Conservation (phyloP, 345 rosid species). For the Syzygium aromaticum region DNA sequence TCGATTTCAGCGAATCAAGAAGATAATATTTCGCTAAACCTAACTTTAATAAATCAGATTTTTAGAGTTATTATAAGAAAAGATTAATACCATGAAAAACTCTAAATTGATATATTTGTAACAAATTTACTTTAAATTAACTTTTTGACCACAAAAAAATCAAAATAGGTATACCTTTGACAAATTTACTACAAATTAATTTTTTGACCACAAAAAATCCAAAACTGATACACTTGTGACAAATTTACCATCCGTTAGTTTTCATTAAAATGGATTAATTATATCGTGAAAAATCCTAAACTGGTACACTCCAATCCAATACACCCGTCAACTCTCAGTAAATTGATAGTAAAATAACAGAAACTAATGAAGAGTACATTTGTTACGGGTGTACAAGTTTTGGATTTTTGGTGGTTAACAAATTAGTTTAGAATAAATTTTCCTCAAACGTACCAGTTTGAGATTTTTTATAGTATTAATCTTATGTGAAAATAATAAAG, state of each 20-base stretch:
- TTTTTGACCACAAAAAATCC: too few species aligned
- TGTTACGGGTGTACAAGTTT: too few species aligned
- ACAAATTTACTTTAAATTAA: background rate
- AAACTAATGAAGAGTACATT: fast-evolving
- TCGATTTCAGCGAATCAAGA: background rate
- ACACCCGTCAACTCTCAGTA: too few species aligned
- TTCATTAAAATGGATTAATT: fast-evolving
- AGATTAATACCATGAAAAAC: fast-evolving
- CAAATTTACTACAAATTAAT: too few species aligned
- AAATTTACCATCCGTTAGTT: fast-evolving
- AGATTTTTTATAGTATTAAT: too few species aligned
- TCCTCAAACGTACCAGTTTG: too few species aligned
- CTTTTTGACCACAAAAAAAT: too few species aligned
- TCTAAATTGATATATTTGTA: fast-evolving
- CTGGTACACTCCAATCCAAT: fast-evolving
- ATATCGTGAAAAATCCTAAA: fast-evolving
- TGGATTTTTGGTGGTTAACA: too few species aligned
- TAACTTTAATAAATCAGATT: background rate
- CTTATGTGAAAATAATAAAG: too few species aligned
- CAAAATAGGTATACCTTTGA: too few species aligned
- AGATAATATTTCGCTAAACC: background rate
- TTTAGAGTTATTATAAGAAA: background rate
- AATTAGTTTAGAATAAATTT: too few species aligned
- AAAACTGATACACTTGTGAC: fast-evolving
- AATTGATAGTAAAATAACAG: fast-evolving